Base-by-base conservation (phyloP, 257 asterid genomes). In the Penstemon barbatus region DNA sequence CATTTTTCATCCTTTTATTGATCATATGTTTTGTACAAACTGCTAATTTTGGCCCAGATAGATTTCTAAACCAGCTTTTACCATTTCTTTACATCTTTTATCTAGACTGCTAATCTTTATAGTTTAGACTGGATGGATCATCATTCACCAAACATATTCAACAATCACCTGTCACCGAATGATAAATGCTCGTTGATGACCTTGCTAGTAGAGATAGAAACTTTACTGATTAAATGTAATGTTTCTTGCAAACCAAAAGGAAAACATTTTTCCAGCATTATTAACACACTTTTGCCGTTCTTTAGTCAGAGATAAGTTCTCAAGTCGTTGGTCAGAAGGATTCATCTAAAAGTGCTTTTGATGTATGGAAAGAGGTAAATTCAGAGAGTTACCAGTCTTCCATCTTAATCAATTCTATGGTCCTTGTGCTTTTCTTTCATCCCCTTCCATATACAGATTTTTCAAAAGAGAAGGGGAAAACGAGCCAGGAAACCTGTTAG, bases 301-400 rank as follows among this genome's bases (percentile, higher is more conserved):
- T 71, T 65, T 80, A 84, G 99, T 64, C 87, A 96, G 96, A 91
- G 73, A 81, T 94, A 71, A 78, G 90, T 75, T 81, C 97, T 69
- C 99, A 94, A 82, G 99, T 91, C 86, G 96, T 89, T 77, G 97
- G 99, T 67, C 79, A 79, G 72, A 94, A 94, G 77, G 97, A 94
- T 83, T 65, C 81, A 70, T 70, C 96, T 64, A 91, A 68, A 84
- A 89, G 92, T 80, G 94, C 96, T 66, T 86, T 94, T 74, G 96
- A 89, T 72, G 67, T 94, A 74, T 94, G 99, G 99, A 94, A 91
- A 87, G 97, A 89, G 95, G 99, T 90, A 67, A 86, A 72, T 56
- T 53, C 40, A 8, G 60, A 61, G 19, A 53, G 36, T 54, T 12
- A 8, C 33, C 72, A 63, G 40, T 69, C 69, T 53, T 63, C 44